Evolutionary conservation across 441 rosid species (phyloP).

Genomic region (Dalechampia spathulata): DNA sequence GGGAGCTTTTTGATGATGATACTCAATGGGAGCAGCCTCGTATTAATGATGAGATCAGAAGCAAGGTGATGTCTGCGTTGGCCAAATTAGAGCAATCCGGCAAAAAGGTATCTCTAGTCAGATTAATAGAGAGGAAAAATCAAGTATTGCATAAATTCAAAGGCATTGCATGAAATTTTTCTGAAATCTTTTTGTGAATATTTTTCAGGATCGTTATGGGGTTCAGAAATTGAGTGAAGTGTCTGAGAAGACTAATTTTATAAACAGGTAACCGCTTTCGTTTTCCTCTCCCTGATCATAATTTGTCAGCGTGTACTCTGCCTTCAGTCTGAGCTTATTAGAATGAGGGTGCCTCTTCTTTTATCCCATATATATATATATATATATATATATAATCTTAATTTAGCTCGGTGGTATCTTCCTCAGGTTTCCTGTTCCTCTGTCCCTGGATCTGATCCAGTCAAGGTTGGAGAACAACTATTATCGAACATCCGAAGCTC

Average conservation of each 20-base stretch:
- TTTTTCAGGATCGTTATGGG: conserved; percentile 80
- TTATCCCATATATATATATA: no score
- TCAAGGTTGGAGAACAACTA: conserved; percentile 78
- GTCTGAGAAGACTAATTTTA: conserved; percentile 59
- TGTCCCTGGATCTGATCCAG: conserved; percentile 62
- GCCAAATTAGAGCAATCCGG: conserved; percentile 55
- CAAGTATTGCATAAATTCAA: not conserved
- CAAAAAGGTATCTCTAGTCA: conserved; percentile 41
- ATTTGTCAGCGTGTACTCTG: no score
- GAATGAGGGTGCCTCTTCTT: not conserved
- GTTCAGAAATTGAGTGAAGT: conserved; percentile 74
- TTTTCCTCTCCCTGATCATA: not conserved
- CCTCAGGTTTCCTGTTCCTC: conserved; percentile 86
- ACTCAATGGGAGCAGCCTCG: conserved; percentile 67
- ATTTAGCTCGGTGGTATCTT: not conserved
- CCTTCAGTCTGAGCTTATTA: not conserved
- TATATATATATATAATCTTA: no score
- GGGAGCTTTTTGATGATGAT: conserved; percentile 94
- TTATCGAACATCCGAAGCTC: conserved; percentile 70
- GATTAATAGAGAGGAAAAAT: not conserved
- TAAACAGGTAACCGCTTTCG: conserved; percentile 53
- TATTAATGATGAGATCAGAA: conserved; percentile 51
- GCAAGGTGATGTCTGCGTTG: conserved; percentile 47
- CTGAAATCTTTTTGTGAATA: conserved; percentile 16
- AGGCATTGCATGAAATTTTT: conserved; percentile 1